phyloP scores from a whole-genome alignment of 305 asterid species.

The Fraxinus platypoda region DNA sequence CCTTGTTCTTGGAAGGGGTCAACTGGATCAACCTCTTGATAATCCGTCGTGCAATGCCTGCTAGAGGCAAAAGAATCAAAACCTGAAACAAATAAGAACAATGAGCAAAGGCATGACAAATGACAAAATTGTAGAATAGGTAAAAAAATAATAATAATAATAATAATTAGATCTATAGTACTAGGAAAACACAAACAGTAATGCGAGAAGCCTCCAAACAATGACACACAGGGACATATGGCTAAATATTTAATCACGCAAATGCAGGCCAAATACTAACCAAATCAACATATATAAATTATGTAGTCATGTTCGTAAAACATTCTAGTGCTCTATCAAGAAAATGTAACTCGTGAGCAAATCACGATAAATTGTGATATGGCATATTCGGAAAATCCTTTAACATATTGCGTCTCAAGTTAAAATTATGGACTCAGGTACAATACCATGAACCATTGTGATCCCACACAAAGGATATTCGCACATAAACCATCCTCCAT shows the following conservation, averaged over 20 bases:
- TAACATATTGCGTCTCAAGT: not conserved
- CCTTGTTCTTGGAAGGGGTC: constrained; percentile 86
- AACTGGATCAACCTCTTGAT: constrained; percentile 78
- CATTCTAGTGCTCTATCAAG: not conserved
- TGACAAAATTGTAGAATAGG: constrained; percentile 7
- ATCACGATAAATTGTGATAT: not conserved
- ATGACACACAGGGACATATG: not conserved
- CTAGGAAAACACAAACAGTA: not conserved
- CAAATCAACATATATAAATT: not conserved
- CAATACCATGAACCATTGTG: not conserved
- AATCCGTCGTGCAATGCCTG: constrained; percentile 77
- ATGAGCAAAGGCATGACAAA: constrained; percentile 1
- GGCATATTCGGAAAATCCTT: not conserved
- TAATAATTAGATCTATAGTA: not conserved
- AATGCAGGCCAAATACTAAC: not conserved
- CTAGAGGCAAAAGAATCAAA: constrained; percentile 80
- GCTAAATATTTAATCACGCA: not conserved
- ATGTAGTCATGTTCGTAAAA: not conserved
- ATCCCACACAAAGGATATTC: not conserved
- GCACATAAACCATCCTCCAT: not conserved
- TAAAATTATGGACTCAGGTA: not conserved
- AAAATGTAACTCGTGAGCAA: not conserved
- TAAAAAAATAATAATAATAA: too few species aligned
- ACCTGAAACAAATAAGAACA: constrained; percentile 46
- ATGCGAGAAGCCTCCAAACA: not conserved